phyloP scores from a whole-genome alignment of 768 basidiomycete genomes.

The Pleurotus salmoneostramineus region DNA sequence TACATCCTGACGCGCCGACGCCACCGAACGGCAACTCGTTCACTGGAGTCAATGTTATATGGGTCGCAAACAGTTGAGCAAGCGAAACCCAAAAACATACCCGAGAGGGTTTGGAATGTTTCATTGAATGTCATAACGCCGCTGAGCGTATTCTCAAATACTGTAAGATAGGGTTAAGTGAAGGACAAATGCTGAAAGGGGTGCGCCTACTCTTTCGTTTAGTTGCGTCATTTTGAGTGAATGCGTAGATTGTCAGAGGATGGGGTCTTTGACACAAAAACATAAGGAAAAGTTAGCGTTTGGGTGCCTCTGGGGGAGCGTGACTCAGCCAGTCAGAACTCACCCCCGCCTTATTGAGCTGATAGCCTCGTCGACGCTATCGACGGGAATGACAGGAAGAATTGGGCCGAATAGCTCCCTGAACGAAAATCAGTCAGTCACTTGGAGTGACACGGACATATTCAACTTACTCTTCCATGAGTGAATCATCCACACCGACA shows the following conservation, averaged over 20 bases:
- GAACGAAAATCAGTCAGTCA: background rate
- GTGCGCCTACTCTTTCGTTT: conserved; percentile 33
- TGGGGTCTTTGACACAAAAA: conserved; percentile 34
- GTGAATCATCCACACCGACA: conserved; percentile 47
- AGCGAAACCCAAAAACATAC: conserved; percentile 24
- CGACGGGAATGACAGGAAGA: conserved; percentile 58
- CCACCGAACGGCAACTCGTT: conserved; percentile 45
- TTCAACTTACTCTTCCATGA: conserved; percentile 53
- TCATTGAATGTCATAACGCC: conserved; percentile 61
- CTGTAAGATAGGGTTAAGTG: conserved; percentile 22
- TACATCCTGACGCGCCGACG: conserved; percentile 64
- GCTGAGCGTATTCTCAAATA: conserved; percentile 51
- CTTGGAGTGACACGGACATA: background rate
- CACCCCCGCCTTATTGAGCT: conserved; percentile 51
- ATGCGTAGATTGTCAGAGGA: conserved; percentile 62
- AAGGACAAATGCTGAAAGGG: background rate
- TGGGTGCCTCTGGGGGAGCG: background rate
- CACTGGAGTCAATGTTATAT: conserved; percentile 13
- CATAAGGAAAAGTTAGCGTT: too few species aligned
- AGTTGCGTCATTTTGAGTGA: conserved; percentile 42
- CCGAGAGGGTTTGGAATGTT: conserved; percentile 46
- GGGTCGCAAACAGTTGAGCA: background rate
- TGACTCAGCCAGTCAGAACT: conserved; percentile 6
- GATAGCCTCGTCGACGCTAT: conserved; percentile 51
- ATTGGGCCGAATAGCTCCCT: conserved; percentile 78